Conservation (phyloP, 2,329 filamentous ascomycete species). For the Sordariomycetes sp. region DNA sequence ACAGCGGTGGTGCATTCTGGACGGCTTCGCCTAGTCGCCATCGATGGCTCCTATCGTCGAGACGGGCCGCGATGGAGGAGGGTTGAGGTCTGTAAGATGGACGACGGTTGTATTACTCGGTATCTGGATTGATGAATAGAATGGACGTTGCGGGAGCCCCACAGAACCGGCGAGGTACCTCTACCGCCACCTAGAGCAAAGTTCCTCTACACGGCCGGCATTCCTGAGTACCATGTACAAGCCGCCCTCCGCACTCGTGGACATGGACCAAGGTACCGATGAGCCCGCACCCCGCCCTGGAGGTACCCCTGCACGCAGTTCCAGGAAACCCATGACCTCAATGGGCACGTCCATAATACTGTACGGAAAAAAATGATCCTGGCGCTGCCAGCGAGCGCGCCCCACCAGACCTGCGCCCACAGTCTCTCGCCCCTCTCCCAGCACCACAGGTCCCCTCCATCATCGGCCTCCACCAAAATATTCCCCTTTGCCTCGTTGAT, state of each 20-base stretch:
- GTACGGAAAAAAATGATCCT: background rate
- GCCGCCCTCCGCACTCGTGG: no score
- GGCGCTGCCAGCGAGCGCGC: background rate
- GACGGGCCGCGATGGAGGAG: no score
- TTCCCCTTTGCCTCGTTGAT: background rate
- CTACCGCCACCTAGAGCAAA: no score
- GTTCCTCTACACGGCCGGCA: no score
- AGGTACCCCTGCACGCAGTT: background rate
- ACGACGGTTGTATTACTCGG: no score
- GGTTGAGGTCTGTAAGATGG: no score
- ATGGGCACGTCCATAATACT: no score
- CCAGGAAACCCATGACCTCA: background rate
- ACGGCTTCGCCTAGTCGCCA: background rate
- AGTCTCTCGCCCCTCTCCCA: background rate
- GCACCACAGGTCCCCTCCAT: conserved; percentile 1
- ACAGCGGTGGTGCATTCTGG: background rate
- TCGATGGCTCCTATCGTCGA: background rate
- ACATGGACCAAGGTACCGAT: no score
- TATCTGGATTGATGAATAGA: no score
- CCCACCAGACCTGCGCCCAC: conserved; percentile 3
- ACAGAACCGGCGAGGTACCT: no score
- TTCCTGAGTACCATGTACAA: no score
- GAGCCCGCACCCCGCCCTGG: background rate
- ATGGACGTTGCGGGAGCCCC: no score
- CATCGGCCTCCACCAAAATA: conserved; percentile 6